Conservation (phyloP, 2,329 filamentous ascomycete genomes). For the Magnaporthales sp. region DNA sequence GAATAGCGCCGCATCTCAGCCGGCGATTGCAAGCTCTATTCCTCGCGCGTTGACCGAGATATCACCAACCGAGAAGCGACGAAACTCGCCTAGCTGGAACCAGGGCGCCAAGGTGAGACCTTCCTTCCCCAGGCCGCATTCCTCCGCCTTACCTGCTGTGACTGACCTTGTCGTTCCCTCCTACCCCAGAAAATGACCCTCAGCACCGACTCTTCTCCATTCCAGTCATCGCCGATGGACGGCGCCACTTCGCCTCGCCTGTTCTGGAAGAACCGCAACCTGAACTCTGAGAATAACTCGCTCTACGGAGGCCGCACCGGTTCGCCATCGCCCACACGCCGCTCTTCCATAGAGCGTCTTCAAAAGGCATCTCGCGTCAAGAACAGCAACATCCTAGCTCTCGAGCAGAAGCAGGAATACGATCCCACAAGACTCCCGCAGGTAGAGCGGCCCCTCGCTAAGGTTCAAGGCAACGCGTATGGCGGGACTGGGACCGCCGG, state of each 20-base stretch:
- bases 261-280: slow-evolving; percentile 81
- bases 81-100: slow-evolving; percentile 90
- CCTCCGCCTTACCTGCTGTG: background rate
- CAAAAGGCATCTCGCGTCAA: slow-evolving; percentile 93
- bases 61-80: slow-evolving; percentile 72
- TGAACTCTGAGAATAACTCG: slow-evolving; percentile 61
- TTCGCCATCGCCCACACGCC: slow-evolving; percentile 64
- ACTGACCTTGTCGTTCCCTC: slow-evolving; percentile 2
- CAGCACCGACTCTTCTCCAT: slow-evolving; percentile 69
- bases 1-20: slow-evolving; percentile 49
- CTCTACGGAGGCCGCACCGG: slow-evolving; percentile 48
- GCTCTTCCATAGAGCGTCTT: slow-evolving; percentile 89
- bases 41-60: slow-evolving; percentile 82
- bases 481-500: slow-evolving; percentile 47
- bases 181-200: slow-evolving; percentile 55
- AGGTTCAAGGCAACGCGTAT: slow-evolving; percentile 65
- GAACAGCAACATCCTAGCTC: slow-evolving; percentile 95
- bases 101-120: slow-evolving; percentile 59
- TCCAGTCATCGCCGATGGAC: slow-evolving; percentile 73
- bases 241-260: slow-evolving; percentile 65
- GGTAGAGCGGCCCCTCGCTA: slow-evolving; percentile 74
- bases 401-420: slow-evolving; percentile 88
- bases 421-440: slow-evolving; percentile 70
- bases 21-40: slow-evolving; percentile 52
- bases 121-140: background rate